phyloP scores from a whole-genome alignment of 768 basidiomycete species.

The Serpula lacrymans region DNA sequence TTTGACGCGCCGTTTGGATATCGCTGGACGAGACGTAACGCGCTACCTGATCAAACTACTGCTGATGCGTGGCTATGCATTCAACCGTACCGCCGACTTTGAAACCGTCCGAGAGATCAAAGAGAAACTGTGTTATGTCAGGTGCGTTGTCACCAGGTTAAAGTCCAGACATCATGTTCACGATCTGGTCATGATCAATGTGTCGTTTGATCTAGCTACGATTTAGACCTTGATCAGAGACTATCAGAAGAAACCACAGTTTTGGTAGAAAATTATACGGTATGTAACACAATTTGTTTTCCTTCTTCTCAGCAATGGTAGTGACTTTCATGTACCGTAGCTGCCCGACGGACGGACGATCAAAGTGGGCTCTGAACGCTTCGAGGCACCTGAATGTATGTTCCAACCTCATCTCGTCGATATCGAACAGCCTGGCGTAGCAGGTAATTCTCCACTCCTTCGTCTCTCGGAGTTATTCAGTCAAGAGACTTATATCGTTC shows the following conservation, averaged over 20 bases:
- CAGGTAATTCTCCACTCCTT: constrained; percentile 51
- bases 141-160: constrained; percentile 44
- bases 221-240: constrained; percentile 92
- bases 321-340: no score
- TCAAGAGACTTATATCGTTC: not conserved
- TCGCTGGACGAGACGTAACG: constrained; percentile 97
- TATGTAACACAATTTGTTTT: constrained; percentile 31
- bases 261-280: constrained; percentile 94
- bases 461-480: not conserved
- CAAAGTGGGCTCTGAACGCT: constrained; percentile 97
- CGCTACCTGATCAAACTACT: constrained; percentile 99
- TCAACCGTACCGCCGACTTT: constrained; percentile 99
- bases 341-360: constrained; percentile 94
- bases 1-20: constrained; percentile 90
- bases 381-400: constrained; percentile 99
- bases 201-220: constrained; percentile 57
- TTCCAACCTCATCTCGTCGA: constrained; percentile 99
- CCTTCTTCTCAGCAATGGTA: constrained; percentile 7
- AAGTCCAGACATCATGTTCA: not conserved
- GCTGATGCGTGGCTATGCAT: constrained; percentile 99
- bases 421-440: constrained; percentile 93
- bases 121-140: constrained; percentile 97
- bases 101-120: constrained; percentile 99
- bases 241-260: constrained; percentile 95
- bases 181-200: not conserved